Conservation (phyloP, 148 eudicot genomes). For the Vaccinium vitisidaea region DNA sequence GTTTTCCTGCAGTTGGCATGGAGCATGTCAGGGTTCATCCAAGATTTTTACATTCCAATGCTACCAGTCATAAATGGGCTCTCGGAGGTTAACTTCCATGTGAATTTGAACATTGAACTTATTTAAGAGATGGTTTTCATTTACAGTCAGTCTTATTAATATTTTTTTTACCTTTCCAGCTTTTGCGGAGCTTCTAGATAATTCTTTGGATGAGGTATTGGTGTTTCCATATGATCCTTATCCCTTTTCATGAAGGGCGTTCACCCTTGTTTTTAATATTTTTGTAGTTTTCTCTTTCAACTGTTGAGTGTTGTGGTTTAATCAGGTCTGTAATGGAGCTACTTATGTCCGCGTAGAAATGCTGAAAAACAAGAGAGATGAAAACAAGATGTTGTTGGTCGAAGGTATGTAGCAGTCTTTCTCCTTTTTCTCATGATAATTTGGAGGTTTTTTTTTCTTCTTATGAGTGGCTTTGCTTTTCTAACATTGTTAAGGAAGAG, state of each 20-base stretch:
- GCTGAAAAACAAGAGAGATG: conserved; percentile 44
- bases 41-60: conserved; percentile 75
- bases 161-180: conserved; percentile 38
- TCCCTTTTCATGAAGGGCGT: not conserved
- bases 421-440: not conserved
- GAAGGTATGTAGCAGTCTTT: conserved; percentile 46
- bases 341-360: conserved; percentile 57
- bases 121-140: not conserved
- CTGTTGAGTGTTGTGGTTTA: not conserved
- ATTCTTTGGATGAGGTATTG: conserved; percentile 70
- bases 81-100: conserved; percentile 53
- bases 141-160: not conserved
- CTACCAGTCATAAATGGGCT: conserved; percentile 89
- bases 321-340: conserved; percentile 62
- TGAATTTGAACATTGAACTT: not conserved
- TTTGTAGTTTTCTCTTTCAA: not conserved
- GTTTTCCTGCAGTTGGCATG: conserved; percentile 46
- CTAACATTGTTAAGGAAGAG: not conserved
- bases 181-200: conserved; percentile 78
- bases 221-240: not conserved
- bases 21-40: conserved; percentile 79
- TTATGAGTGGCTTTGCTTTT: not conserved
- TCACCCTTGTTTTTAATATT: not conserved
- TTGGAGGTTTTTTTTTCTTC: not conserved
- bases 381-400: conserved; percentile 54